Conservation (phyloP, 2,329 filamentous ascomycete genomes). For the Diaporthe nobilis region DNA sequence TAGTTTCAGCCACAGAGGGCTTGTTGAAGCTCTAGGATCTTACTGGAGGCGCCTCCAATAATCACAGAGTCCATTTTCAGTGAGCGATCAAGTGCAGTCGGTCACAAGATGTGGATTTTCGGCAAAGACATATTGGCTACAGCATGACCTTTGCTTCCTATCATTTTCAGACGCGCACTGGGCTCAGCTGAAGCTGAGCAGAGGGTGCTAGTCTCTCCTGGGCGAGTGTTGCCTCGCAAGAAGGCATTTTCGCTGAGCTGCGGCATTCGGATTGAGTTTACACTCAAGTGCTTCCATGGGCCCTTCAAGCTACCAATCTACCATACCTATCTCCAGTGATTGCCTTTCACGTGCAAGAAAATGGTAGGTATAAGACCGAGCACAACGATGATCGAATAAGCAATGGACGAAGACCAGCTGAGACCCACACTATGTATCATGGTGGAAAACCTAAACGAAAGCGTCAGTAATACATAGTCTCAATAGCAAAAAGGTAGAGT, state of each 20-base stretch:
- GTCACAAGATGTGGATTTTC: background rate
- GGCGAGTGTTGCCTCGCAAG: no score
- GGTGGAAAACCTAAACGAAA: constrained; percentile 16
- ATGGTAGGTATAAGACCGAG: constrained; percentile 13
- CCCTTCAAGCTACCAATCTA: no score
- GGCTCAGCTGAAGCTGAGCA: background rate
- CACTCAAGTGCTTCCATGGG: background rate
- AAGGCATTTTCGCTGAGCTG: no score
- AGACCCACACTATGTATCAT: constrained; percentile 34
- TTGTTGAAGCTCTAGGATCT: background rate
- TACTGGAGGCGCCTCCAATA: background rate
- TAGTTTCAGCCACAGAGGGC: constrained; percentile 11
- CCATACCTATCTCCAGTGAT: background rate
- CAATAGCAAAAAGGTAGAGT: background rate
- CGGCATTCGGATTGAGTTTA: no score
- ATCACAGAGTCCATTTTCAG: background rate
- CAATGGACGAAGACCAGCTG: constrained; percentile 18
- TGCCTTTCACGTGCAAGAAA: constrained; percentile 1
- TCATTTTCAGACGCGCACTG: no score
- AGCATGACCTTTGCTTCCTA: background rate
- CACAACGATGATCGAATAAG: background rate
- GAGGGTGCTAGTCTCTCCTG: no score
- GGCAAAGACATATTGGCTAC: background rate
- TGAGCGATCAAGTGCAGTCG: background rate
- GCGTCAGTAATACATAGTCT: background rate